Base-by-base conservation (phyloP, 1,284 basidiomycete genomes). In the Puccinia brachypodii region DNA sequence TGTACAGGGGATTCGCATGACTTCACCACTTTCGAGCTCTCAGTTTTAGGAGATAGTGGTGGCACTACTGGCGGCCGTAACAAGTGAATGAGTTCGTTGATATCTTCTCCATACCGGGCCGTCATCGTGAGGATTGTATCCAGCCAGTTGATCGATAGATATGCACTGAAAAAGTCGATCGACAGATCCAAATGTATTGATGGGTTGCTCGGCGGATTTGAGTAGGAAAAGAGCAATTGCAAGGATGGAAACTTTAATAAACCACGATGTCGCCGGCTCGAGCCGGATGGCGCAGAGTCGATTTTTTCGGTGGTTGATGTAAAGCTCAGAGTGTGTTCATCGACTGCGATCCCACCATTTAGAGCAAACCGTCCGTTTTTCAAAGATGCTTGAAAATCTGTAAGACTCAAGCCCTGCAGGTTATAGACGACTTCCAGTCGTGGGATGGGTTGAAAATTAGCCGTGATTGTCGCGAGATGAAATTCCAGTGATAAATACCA, bases 271-370 rank as follows among this genome's bases (percentile, higher is more conserved):
- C 38, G 73, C 14, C 14, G 38, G 7, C 33, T 44, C 53, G 50
- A 60, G 56, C 25, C 73, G 2, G 56, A 40, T 9, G 56, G 33
- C 58, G 38, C 31, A 40, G 73, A 58, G 38, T 42, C 47, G 19
- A 44, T 42, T 33, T 75, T 50, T 47, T 75, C 73, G 38, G 73
- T 60, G n/a, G 73, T 56, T 62, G 73, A 75, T 9, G 73, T 75
- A 75, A 75, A 75, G 40, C 73, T 75, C 56, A 75, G 40, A 75
- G 53, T 58, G 58, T 75, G 73, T n/a, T 75, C 53, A 58, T 75
- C 73, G 33, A 75, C 50, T 42, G 53, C 58, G 14, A 62, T 42
- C 22, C 73, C 73, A 25, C 73, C 53, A 40, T 22, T 62, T 22
- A 75, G 38, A 25, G 22, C 7, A 40, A 62, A n/a, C 40, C 60